Base-by-base conservation (phyloP, 1,284 basidiomycete genomes). In the Leccinum subrobustum region DNA sequence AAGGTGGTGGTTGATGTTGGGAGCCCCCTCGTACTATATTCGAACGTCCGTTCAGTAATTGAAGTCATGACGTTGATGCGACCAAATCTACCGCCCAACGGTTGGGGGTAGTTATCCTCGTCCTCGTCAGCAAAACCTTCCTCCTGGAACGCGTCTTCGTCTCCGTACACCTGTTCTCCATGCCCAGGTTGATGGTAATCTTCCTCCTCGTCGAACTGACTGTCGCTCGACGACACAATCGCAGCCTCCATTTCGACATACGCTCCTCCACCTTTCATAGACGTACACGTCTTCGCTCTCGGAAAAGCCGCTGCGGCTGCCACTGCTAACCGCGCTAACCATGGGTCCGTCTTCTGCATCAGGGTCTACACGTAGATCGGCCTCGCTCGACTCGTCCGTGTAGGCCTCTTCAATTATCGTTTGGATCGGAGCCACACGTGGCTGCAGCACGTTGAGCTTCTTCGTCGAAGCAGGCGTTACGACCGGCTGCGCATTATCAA, bases 31-130 rank as follows among this genome's bases (percentile, higher is more conserved):
- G 83, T 87, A 65, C 83, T 87, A 71, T 84, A 95, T 73, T 98
- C 96, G 68, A 85, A 86, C 5, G 95, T 97, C 44, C 95, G 82
- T 75, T 98, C 96, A 4, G 92, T 93, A 70, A 98, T 96, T 1
- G 95, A 95, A 9, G 95, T 97, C 92, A 98, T 93, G 58, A 93
- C 86, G 68, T 92, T 88, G 76, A 93, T 91, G 60, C 80, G 81
- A 25, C 89, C 91, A 67, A 91, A 87, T 53, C 91, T 84, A 11
- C 89, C 87, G 25, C 89, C 88, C 60, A 89, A 78, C 18, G 88
- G 88, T 8, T 81, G 78, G 5, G 77, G 79, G 56, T 65, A 65
- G 27, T 55, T 64, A 4, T 68, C 68, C 23, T 72, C 73, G 9
- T 71, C 73, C 31, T 75, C 73, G 16, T 75, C 60, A n/a, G 58